A percentile compares a stretch with the other conserved stretches of the same genome.
These are phyloP conservation scores for Pseudogymnoascus sp. DNA, from an alignment of 2,329 filamentous ascomycete genomes.

Conservation along the genomic window DNA sequence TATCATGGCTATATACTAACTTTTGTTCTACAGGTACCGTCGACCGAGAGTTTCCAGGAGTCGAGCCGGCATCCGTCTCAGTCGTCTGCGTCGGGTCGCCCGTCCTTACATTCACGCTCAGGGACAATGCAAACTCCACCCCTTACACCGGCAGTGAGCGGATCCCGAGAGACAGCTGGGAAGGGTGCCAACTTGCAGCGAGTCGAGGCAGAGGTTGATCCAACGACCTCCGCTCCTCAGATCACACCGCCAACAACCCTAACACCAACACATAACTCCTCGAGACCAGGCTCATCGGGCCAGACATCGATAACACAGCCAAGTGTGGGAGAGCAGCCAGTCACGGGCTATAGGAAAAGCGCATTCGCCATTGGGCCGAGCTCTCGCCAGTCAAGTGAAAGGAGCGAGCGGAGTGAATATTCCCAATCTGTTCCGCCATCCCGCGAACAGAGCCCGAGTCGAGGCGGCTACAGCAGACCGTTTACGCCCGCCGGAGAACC, in stretches of 20 bases:
- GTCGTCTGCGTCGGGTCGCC: conserved; percentile 49
- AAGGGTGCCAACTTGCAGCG: conserved; percentile 28
- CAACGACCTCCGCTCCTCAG: conserved; percentile 58
- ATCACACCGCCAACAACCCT: conserved; percentile 49
- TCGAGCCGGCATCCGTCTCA: conserved; percentile 58
- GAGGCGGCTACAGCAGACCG: conserved; percentile 59
- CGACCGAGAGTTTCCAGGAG: conserved; percentile 51
- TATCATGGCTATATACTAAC: conserved; percentile 16
- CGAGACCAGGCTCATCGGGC: conserved; percentile 28
- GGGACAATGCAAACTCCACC: conserved; percentile 79
- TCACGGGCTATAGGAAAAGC: background rate
- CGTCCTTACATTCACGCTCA: conserved; percentile 58
- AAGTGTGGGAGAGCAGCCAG: background rate
- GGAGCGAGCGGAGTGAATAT: background rate
- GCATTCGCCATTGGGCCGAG: conserved; percentile 27
- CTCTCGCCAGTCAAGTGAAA: background rate
- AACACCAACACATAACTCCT: conserved; percentile 31
- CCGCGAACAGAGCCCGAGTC: conserved; percentile 56
- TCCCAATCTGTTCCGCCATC: conserved; percentile 50
- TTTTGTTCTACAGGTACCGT: conserved; percentile 40
- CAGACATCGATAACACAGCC: conserved; percentile 18
- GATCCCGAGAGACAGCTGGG: conserved; percentile 43
- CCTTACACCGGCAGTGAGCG: conserved; percentile 75
- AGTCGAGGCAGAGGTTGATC: conserved; percentile 31
- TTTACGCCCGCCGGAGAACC: conserved; percentile 71